These are phyloP conservation scores for Pythium volutum DNA, from an alignment of 352 stramenopile genomes.

Conservation along the genomic window DNA sequence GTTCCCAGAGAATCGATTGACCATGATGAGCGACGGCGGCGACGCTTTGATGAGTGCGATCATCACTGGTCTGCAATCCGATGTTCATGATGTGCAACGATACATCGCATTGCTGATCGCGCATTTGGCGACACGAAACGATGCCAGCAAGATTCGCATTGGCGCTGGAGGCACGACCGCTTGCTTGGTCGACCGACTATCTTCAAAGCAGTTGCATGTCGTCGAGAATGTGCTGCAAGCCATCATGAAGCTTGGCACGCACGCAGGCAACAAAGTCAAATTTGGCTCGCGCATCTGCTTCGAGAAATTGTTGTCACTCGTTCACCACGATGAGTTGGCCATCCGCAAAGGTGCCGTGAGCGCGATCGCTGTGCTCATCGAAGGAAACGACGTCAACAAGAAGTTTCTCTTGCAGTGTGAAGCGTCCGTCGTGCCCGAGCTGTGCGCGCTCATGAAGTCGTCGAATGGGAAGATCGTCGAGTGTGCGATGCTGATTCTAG, in stretches of 20 bases:
- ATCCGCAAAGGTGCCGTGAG: slow-evolving; percentile 64
- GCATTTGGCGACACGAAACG: slow-evolving; percentile 55
- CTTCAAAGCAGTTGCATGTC: slow-evolving; percentile 62
- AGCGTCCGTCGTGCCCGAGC: slow-evolving; percentile 41
- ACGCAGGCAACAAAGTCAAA: slow-evolving; percentile 79
- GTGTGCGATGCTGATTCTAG: slow-evolving; percentile 65
- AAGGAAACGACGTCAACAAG: slow-evolving; percentile 73
- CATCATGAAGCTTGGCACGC: slow-evolving; percentile 61
- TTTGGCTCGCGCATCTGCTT: slow-evolving; percentile 71
- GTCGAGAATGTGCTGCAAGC: slow-evolving; percentile 69
- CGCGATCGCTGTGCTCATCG: slow-evolving; percentile 55
- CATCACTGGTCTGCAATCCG: slow-evolving; percentile 42
- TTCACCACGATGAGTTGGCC: slow-evolving; percentile 60
- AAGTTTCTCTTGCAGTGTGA: slow-evolving; percentile 63
- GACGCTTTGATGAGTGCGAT: slow-evolving; percentile 36
- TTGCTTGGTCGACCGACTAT: slow-evolving; percentile 57
- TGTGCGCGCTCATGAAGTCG: slow-evolving; percentile 60
- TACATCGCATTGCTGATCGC: slow-evolving; percentile 55
- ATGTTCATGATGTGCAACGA: slow-evolving; percentile 54
- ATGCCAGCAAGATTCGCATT: slow-evolving; percentile 56
- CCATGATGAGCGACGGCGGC: slow-evolving; percentile 41
- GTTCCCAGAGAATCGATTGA: slow-evolving; percentile 40
- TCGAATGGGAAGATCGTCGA: slow-evolving; percentile 68
- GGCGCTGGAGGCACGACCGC: slow-evolving; percentile 41
- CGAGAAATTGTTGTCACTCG: slow-evolving; percentile 58